Conservation (phyloP, 495 filamentous ascomycete species). For the Tuber microsphaerosporum region DNA sequence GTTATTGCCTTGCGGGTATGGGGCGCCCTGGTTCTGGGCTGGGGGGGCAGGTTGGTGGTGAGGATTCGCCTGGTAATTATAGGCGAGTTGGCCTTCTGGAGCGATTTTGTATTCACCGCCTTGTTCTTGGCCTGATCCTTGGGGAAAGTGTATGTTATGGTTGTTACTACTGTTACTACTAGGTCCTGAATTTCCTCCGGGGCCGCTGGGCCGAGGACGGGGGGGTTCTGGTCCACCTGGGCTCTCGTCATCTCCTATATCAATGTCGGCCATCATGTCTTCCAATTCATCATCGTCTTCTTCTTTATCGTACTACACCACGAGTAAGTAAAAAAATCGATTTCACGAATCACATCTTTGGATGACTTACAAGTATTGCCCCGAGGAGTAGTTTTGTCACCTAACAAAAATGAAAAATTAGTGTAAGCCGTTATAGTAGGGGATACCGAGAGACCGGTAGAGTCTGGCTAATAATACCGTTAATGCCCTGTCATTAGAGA, state of each 20-base stretch:
- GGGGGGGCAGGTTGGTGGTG: neutral
- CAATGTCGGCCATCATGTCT: neutral
- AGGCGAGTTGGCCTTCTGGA: neutral
- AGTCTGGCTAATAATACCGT: constrained; percentile 19
- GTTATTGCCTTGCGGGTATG: neutral
- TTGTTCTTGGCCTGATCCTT: neutral
- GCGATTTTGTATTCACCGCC: neutral
- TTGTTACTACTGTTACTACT: neutral
- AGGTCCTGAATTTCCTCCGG: neutral
- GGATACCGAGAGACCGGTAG: constrained; percentile 48
- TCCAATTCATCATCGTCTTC: neutral
- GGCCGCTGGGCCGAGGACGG: neutral
- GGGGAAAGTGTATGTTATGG: neutral
- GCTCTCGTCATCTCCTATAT: neutral
- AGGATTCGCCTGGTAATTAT: neutral
- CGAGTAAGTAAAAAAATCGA: neutral
- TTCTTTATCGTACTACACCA: neutral
- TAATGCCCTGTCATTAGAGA: constrained; percentile 49
- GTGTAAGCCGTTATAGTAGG: constrained; percentile 52
- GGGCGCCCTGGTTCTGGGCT: neutral
- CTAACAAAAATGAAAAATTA: constrained; percentile 47
- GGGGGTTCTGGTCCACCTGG: neutral
- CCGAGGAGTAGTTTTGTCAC: constrained; percentile 64
- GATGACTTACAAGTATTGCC: constrained; percentile 46
- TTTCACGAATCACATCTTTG: neutral